Percentiles rank a stretch among this genome's conserved stretches.
Evolutionary conservation across 208 protist species (phyloP).

Genomic region (Trypanosoma brucei): DNA sequence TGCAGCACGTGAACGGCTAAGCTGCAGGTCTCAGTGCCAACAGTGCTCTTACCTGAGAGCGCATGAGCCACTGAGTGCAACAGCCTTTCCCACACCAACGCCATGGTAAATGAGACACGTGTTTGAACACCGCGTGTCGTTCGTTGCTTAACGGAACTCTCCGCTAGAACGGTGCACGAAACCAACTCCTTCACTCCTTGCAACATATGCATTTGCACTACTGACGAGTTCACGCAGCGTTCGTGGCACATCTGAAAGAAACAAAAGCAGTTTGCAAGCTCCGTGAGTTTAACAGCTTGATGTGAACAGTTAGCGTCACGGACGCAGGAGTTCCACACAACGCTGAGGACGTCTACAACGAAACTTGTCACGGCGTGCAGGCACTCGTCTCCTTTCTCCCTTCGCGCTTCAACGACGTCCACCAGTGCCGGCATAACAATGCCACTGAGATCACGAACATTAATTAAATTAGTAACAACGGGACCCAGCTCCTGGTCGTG

Average conservation of each 20-base stretch:
- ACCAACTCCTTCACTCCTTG: conserved; percentile 78
- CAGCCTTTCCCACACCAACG: conserved; percentile 58
- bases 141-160: not conserved
- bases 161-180: conserved; percentile 34
- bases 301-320: conserved; percentile 5
- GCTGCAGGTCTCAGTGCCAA: conserved; percentile 53
- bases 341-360: conserved; percentile 47
- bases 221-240: conserved; percentile 17
- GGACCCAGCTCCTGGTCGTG: conserved; percentile 26
- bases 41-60: conserved; percentile 44
- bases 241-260: conserved; percentile 52
- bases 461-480: conserved; percentile 56
- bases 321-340: conserved; percentile 46
- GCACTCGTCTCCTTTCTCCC: conserved; percentile 46
- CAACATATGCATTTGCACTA: conserved; percentile 67
- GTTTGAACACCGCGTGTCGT: conserved; percentile 6
- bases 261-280: conserved; percentile 46
- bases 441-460: conserved; percentile 45
- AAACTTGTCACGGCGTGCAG: conserved; percentile 59
- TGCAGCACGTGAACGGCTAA: conserved; percentile 72
- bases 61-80: conserved; percentile 59
- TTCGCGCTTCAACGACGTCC: conserved; percentile 37
- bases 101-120: conserved; percentile 30
- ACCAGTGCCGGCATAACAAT: conserved; percentile 56
- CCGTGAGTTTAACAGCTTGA: conserved; percentile 23